Base-by-base conservation (phyloP, 495 filamentous ascomycete species). In the Cenococcum geophilum region DNA sequence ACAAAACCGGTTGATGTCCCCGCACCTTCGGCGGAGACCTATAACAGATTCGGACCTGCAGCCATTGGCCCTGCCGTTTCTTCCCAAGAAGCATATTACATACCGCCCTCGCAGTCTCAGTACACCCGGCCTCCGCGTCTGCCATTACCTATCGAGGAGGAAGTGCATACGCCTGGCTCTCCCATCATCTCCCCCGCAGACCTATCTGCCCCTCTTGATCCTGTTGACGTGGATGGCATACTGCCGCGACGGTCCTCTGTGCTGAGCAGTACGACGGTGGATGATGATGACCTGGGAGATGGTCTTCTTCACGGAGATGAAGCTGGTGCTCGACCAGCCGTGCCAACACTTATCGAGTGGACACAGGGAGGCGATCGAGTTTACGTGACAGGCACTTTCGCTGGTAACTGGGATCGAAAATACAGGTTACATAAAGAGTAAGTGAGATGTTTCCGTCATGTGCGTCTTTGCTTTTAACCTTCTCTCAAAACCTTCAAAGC, bases 301-400 rank as follows among this genome's bases (percentile, higher is more conserved):
- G 90, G 92, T 68, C 77, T 92, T 63, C 79, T 76, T 60, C 73
- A 72, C 58, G 79, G 76, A 63, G 71, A 83, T 37, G 80, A 85
- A 35, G 84, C 86, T 62, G 81, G 82, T 70, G 53, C 10, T 27
- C 8, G 45, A 55, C 80, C 80, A 3, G 85, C 82, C 18, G 86
- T 97, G 42, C 89, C 91, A 8, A 95, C 89, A 12, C 71, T 80
- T 35, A 82, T 98, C 40, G 86, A 90, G 74, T 98, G 92, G 93
- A 80, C 77, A 54, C 80, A 84, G 25, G 82, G 81, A 37, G 88
- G 87, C 35, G 82, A 95, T 57, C 93, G 89, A 76, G 85, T 97
- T 59, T 97, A 95, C 72, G 89, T 98, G 40, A 97, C 95, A 0
- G 93, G 93, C 62, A 97, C 95, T 20, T 96, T 97, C 69, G 92